phyloP scores from a whole-genome alignment of 441 rosid genomes.

The Lepidium campestre region DNA sequence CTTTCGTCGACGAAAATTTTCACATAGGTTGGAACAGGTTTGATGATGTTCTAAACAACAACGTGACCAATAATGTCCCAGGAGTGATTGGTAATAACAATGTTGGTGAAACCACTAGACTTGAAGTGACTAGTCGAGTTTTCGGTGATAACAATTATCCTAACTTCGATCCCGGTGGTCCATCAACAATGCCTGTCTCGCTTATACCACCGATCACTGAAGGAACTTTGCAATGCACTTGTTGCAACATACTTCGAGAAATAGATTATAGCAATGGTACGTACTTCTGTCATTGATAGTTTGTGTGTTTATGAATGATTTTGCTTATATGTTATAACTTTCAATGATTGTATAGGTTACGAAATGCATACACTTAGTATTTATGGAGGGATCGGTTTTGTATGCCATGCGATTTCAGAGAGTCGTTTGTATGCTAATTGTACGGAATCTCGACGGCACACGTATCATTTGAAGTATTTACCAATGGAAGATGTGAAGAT shows the following conservation, averaged over 20 bases:
- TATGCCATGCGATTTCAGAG: conserved; percentile 57
- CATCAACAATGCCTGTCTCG: conserved; percentile 14
- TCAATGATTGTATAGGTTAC: conserved; percentile 20
- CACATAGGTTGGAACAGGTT: conserved; percentile 15
- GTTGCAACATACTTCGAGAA: conserved; percentile 55
- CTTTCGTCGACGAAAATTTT: background rate
- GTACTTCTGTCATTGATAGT: background rate
- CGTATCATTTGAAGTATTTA: conserved; percentile 36
- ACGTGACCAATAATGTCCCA: background rate
- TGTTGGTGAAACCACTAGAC: background rate
- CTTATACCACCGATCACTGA: conserved; percentile 25
- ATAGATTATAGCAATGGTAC: conserved; percentile 52
- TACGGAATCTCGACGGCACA: conserved; percentile 9
- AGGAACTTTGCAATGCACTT: conserved; percentile 35
- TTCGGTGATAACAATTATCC: background rate
- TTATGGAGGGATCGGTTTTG: conserved; percentile 35
- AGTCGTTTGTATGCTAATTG: background rate
- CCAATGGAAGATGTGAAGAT: conserved; percentile 39
- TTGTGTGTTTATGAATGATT: background rate
- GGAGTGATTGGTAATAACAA: background rate
- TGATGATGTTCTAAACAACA: background rate
- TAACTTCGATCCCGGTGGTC: background rate
- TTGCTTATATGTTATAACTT: background rate
- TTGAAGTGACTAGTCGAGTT: conserved; percentile 1
- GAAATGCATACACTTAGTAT: conserved; percentile 41